These are phyloP conservation scores for Juncus inflexus DNA, from an alignment of 176 grass and related monocot species.

Conservation along the genomic window DNA sequence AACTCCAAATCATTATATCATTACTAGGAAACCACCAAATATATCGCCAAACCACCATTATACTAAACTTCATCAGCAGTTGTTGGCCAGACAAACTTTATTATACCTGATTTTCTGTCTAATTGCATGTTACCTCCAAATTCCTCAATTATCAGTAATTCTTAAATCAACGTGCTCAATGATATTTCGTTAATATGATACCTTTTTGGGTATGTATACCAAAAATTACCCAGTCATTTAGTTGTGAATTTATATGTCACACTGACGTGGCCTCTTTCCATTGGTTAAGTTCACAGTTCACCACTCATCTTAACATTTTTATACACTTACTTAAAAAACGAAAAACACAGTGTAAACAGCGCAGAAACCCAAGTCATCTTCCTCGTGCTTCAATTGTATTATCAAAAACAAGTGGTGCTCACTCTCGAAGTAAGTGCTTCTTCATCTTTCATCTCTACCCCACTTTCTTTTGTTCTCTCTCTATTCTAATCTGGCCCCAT, in stretches of 20 bases:
- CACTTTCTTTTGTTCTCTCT: neutral
- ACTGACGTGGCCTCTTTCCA: too few species aligned
- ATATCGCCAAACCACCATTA: conserved; percentile 14
- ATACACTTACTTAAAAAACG: too few species aligned
- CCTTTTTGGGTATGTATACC: too few species aligned
- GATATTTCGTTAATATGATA: too few species aligned
- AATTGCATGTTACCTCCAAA: conserved; percentile 2
- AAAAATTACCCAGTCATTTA: too few species aligned
- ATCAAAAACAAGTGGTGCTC: neutral
- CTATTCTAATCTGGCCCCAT: neutral
- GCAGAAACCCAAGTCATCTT: conserved; percentile 14
- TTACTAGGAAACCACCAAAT: conserved; percentile 4
- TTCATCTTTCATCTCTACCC: conserved; percentile 9
- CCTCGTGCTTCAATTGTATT: neutral
- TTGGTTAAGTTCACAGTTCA: too few species aligned
- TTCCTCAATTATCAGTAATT: neutral
- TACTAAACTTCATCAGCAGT: neutral
- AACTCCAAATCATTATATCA: neutral
- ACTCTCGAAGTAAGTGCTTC: conserved; percentile 20
- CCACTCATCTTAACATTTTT: too few species aligned
- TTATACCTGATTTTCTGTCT: conserved; percentile 1
- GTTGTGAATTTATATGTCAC: too few species aligned
- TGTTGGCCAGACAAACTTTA: conserved; percentile 2
- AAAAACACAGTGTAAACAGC: neutral
- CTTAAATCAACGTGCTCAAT: too few species aligned